Conservation (phyloP, 768 basidiomycete species). For the Tubosaeta sp. region DNA sequence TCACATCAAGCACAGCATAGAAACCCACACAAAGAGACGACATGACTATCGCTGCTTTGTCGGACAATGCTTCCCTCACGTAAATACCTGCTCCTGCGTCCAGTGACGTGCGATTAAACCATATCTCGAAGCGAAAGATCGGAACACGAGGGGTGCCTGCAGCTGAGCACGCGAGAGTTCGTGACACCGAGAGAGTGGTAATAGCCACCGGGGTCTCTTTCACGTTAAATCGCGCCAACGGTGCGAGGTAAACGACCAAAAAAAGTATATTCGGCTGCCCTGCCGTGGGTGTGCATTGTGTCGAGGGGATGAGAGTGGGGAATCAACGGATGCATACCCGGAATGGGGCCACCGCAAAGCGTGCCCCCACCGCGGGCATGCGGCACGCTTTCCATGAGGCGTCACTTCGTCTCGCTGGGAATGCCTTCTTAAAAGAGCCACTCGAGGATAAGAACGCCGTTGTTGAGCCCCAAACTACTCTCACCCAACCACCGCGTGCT, state of each 20-base stretch:
- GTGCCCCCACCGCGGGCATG: constrained; percentile 21
- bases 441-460: constrained; percentile 15
- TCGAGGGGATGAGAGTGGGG: constrained; percentile 18
- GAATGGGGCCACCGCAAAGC: constrained; percentile 13
- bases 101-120: constrained; percentile 5
- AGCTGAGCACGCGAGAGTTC: constrained; percentile 17
- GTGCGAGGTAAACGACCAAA: constrained; percentile 1
- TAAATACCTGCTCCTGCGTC: constrained; percentile 5
- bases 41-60: background rate
- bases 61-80: constrained; percentile 4
- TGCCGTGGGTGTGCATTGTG: constrained; percentile 6
- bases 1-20: background rate
- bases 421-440: constrained; percentile 20
- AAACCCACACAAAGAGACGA: background rate
- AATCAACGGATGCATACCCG: constrained; percentile 2
- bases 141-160: constrained; percentile 26
- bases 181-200: constrained; percentile 20
- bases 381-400: constrained; percentile 32
- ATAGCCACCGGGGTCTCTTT: constrained; percentile 5
- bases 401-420: constrained; percentile 12
- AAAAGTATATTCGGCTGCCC: constrained; percentile 3
- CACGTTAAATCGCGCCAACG: background rate
- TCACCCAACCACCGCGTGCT: constrained; percentile 15
- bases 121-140: constrained; percentile 7
- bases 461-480: constrained; percentile 16